Base-by-base conservation (phyloP, 2,329 filamentous ascomycete genomes). In the Herpotrichia juniperi region DNA sequence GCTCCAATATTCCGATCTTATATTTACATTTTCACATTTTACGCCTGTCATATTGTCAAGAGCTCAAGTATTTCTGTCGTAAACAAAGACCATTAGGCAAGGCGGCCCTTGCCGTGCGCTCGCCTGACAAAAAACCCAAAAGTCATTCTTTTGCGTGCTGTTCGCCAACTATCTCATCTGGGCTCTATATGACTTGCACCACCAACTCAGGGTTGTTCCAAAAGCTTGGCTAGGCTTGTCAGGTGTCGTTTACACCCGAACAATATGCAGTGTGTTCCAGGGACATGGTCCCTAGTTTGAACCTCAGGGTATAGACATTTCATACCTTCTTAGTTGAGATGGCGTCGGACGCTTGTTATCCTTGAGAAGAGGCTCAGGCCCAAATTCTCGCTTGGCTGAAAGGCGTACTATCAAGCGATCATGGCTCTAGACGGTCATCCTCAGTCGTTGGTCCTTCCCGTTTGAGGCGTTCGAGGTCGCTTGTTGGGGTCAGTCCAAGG, bases 381-480 rank as follows among this genome's bases (percentile, higher is more conserved):
- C 31, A 43, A 16, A 42, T 40, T 43, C n/a, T 17, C 32, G 19
- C 28, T 32, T 37, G 48, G 40, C 43, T n/a, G 46, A 17, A 35
- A 10, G 34, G 42, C 42, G 52, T 34, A 39, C 37, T 32, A 42
- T 25, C 42, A 46, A 46, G 30, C 51, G 48, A 50, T n/a, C 30
- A 28, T 52, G 48, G 32, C 46, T 46, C 48, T 22, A 7, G 25
- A 26, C 19, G 10, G 6, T 26, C 42, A 30, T 8, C 21, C 22
- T n/a, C 21, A 31, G 17, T 34, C 19, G 26, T 31, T n/a, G 25
- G 25, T 30, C 21, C 28, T 35, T 16, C 30, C 44, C 22, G 7
- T 14, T 24, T 2, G n/a, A 25, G 14, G 12, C 22, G 7, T 14
- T 24, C 3, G n/a, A 25, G 14, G 12, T 22, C 21, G 19, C 28